Evolutionary conservation across 305 asterid species (phyloP), one percentile per base, ranked within the genome.

Genomic region (Lippia alba): DNA sequence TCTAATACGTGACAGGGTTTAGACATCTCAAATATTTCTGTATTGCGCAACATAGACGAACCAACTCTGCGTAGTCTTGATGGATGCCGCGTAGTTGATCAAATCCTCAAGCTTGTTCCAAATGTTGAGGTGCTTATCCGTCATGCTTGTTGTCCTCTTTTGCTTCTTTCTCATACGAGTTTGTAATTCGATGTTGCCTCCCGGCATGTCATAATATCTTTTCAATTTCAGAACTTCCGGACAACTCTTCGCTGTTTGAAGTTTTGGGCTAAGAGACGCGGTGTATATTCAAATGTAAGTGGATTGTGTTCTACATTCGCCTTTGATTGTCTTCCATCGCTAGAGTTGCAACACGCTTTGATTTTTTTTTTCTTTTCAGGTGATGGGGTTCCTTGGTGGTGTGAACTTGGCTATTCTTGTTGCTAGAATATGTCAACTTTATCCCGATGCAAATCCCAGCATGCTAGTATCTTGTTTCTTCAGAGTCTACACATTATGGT

Each of bases 361-460:
- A 44, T 24, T 19, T 12, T 20, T 76, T 39, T 36, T 67, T 45
- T 34, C 30, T 24, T 24, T 53, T 67, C 70, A 94, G 99, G 98
- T 95, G 56, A 95, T 95, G 64, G 98, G 99, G 49, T 95, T 92
- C 87, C 99, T 95, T 54, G 98, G 99, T 49, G 99, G 99, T 44
- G 96, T 90, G 56, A 95, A 92, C 75, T 95, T 97, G 99, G 98
- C 99, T 36, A 87, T 95, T 72, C 96, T 95, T 63, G 99, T 95
- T 24, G 99, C 99, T 61, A 96, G 96, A 20, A 77, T 95, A 61
- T 95, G 99, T 45, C 99, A 95, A 63, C 80, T 92, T 60, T 95
- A 95, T 83, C 99, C 99, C 18, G 76, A 86, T 81, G 99, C 98
- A 53, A 80, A 80, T 80, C 96, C 99, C 8, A 92, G 98, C 69